Percentiles rank a stretch among this genome's conserved stretches.
These are phyloP conservation scores for Mycena belliarum DNA, from an alignment of 768 basidiomycete genomes.

Conservation along the genomic window DNA sequence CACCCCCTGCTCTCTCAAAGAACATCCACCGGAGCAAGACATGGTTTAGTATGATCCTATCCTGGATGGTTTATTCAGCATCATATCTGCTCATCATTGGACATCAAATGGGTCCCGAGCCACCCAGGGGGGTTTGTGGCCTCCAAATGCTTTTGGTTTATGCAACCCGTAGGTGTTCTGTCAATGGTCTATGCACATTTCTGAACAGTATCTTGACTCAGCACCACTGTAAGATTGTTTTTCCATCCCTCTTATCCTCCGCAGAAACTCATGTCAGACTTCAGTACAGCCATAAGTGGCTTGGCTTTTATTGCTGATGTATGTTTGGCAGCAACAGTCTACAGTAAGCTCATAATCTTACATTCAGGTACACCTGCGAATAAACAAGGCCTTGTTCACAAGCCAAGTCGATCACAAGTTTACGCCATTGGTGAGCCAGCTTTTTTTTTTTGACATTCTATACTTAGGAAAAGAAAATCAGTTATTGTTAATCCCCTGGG, in stretches of 20 bases:
- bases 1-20: not conserved
- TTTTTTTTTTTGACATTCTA: not conserved
- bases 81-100: slow-evolving; percentile 8
- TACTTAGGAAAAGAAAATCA: not conserved
- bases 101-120: slow-evolving; percentile 5
- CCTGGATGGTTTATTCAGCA: slow-evolving; percentile 1
- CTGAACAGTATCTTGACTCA: not conserved
- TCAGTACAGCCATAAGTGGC: slow-evolving; percentile 4
- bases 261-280: not conserved
- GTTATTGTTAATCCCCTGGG: slow-evolving; percentile 5
- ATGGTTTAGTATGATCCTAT: slow-evolving; percentile 12
- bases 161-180: slow-evolving; percentile 1
- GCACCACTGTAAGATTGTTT: not conserved
- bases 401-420: not conserved
- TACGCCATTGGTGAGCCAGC: not conserved
- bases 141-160: slow-evolving; percentile 11
- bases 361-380: slow-evolving; percentile 2
- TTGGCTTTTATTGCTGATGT: slow-evolving; percentile 10
- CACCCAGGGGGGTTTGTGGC: not conserved
- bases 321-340: no score
- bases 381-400: not conserved
- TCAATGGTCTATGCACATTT: not conserved
- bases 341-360: not conserved
- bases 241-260: not conserved
- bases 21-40: slow-evolving; percentile 7